These are phyloP conservation scores for Phytophthora meadii DNA, from an alignment of 352 stramenopile species.

Conservation along the genomic window DNA sequence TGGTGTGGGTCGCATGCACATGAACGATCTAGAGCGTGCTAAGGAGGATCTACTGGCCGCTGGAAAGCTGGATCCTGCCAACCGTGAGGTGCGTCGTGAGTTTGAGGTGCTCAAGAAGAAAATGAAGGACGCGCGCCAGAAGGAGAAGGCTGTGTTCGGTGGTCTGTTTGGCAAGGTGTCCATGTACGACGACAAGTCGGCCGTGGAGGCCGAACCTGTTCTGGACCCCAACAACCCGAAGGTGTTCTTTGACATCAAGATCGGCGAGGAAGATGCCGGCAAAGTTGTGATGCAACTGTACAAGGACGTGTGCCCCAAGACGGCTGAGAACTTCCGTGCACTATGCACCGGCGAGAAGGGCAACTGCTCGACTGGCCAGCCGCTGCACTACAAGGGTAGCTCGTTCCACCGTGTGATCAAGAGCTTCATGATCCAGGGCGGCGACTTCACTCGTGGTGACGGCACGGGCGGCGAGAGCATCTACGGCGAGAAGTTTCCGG, in stretches of 20 bases:
- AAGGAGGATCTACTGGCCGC: slow-evolving; percentile 90
- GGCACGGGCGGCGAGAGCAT: slow-evolving; percentile 96
- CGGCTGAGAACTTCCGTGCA: slow-evolving; percentile 98
- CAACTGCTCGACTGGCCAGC: slow-evolving; percentile 75
- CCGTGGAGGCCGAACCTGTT: slow-evolving; percentile 63
- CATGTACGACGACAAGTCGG: slow-evolving; percentile 98
- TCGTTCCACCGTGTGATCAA: slow-evolving; percentile 98
- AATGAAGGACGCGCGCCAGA: slow-evolving; percentile 92
- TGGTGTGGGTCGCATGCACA: slow-evolving; percentile 82
- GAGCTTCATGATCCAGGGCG: slow-evolving; percentile 95
- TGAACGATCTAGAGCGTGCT: slow-evolving; percentile 86
- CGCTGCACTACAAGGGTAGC: slow-evolving; percentile 98
- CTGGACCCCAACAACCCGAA: slow-evolving; percentile 93
- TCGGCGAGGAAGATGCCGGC: slow-evolving; percentile 88
- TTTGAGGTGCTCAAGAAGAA: slow-evolving; percentile 84
- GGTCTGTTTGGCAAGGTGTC: slow-evolving; percentile 96
- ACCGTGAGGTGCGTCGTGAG: slow-evolving; percentile 84
- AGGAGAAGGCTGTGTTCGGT: slow-evolving; percentile 97
- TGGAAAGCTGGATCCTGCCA: slow-evolving; percentile 80
- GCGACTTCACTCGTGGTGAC: slow-evolving; percentile 96
- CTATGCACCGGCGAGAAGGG: slow-evolving; percentile 99
- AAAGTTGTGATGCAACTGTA: slow-evolving; percentile 97
- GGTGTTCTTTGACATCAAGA: slow-evolving; percentile 98
- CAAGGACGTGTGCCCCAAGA: slow-evolving; percentile 96
- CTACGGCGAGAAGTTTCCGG: slow-evolving; percentile 94